Evolutionary conservation across 2,329 filamentous ascomycete species (phyloP).

Genomic region (Penicillium sp.): DNA sequence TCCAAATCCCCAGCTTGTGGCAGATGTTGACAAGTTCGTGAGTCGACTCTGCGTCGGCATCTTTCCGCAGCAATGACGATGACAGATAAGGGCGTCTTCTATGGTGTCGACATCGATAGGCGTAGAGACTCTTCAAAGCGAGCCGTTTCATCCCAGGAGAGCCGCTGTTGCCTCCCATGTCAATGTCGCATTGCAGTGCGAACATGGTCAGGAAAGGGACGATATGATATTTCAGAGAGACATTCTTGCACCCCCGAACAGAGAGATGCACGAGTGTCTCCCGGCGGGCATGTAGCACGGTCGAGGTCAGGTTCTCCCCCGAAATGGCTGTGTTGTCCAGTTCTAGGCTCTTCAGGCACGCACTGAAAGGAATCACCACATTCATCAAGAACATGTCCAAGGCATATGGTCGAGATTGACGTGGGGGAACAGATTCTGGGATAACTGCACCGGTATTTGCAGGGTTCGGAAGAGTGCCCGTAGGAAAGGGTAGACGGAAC

Average conservation of each 20-base stretch:
- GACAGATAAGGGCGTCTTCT: constrained; percentile 58
- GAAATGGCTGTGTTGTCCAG: constrained; percentile 60
- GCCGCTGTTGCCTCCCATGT: constrained; percentile 40
- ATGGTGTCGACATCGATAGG: constrained; percentile 61
- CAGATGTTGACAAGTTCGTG: constrained; percentile 59
- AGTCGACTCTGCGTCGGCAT: constrained; percentile 59
- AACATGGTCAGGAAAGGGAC: constrained; percentile 55
- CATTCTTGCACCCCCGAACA: constrained; percentile 61
- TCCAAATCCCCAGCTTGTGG: constrained; percentile 58
- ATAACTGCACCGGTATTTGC: constrained; percentile 35
- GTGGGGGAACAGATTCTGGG: constrained; percentile 34
- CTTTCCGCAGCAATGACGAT: constrained; percentile 52
- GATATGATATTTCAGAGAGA: constrained; percentile 62
- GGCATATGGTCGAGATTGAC: constrained; percentile 56
- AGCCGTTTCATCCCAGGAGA: constrained; percentile 39
- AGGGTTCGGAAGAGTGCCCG: constrained; percentile 32
- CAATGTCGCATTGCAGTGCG: constrained; percentile 44
- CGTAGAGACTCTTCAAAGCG: constrained; percentile 58
- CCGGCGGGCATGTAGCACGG: constrained; percentile 52
- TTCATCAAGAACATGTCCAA: constrained; percentile 56
- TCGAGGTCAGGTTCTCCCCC: constrained; percentile 54
- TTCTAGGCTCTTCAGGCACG: constrained; percentile 54
- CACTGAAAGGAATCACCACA: constrained; percentile 55
- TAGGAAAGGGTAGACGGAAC: constrained; percentile 51
- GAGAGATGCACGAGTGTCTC: constrained; percentile 57